Evolutionary conservation across 331 rosid genomes (phyloP).

Genomic region (Acacia concinna): DNA sequence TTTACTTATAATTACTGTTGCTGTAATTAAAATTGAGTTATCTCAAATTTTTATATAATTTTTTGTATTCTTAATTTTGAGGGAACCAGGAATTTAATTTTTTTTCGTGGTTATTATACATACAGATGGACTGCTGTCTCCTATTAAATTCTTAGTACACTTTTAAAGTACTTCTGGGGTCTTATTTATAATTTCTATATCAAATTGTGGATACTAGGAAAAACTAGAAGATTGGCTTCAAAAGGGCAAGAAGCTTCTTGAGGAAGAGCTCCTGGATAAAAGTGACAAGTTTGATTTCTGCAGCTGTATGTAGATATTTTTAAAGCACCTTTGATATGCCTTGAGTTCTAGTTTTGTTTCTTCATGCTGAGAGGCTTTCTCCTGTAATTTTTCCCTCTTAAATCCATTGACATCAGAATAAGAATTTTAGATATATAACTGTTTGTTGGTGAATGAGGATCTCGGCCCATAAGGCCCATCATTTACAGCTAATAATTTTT

Average conservation of each 20-base stretch:
- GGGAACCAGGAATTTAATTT: neutral
- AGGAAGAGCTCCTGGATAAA: slow-evolving; percentile 58
- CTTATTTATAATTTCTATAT: slow-evolving; percentile 16
- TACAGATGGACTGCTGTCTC: neutral
- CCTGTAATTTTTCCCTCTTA: neutral
- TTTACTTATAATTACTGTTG: neutral
- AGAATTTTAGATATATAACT: neutral
- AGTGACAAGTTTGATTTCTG: slow-evolving; percentile 49
- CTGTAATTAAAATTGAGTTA: neutral
- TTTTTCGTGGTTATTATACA: neutral
- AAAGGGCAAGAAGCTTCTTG: slow-evolving; percentile 54
- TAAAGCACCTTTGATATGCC: slow-evolving; percentile 13
- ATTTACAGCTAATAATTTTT: neutral
- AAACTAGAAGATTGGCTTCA: slow-evolving; percentile 89
- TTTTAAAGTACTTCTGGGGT: neutral
- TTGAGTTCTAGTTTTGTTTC: slow-evolving; percentile 11
- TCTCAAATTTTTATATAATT: neutral
- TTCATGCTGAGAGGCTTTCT: neutral
- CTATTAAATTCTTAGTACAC: neutral
- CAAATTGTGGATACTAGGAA: slow-evolving; percentile 55
- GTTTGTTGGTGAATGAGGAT: neutral
- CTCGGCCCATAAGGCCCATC: neutral
- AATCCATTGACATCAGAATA: neutral
- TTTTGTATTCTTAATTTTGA: neutral
- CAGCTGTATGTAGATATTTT: slow-evolving; percentile 50